phyloP scores from a whole-genome alignment of 345 rosid species.

The Arabis alpina region DNA sequence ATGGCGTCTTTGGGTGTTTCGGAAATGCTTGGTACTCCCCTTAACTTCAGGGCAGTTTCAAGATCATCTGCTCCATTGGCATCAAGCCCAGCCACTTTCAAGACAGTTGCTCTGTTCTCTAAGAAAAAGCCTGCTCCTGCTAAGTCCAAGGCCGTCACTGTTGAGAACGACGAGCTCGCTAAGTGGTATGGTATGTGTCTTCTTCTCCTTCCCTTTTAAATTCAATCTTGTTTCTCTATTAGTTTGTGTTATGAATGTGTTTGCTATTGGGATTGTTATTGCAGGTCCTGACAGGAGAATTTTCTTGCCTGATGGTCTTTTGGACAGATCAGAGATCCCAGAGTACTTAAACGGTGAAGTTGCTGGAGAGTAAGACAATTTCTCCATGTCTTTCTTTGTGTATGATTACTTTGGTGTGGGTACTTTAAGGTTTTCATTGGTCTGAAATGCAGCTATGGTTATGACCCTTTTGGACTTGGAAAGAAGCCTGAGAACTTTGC shows the following conservation, averaged over 20 bases:
- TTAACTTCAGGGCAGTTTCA: constrained; percentile 58
- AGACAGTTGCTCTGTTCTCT: constrained; percentile 79
- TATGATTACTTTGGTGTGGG: not conserved
- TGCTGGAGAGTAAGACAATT: constrained; percentile 64
- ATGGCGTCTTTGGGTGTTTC: constrained; percentile 82
- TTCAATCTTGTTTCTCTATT: not conserved
- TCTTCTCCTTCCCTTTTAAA: not conserved
- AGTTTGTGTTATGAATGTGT: constrained; percentile 3
- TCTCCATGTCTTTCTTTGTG: not conserved
- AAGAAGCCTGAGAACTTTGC: constrained; percentile 91
- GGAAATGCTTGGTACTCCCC: constrained; percentile 79
- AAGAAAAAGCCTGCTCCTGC: constrained; percentile 79
- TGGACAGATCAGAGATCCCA: constrained; percentile 95
- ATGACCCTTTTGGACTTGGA: constrained; percentile 95
- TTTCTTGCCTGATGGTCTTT: constrained; percentile 91
- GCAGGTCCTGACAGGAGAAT: constrained; percentile 97
- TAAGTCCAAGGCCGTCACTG: constrained; percentile 59
- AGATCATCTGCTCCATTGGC: constrained; percentile 61
- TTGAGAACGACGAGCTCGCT: constrained; percentile 75
- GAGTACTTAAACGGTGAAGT: constrained; percentile 97
- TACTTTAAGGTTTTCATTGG: not conserved
- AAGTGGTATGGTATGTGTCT: constrained; percentile 94
- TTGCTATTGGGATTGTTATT: constrained; percentile 12
- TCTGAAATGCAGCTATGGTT: constrained; percentile 78
- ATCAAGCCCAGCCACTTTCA: constrained; percentile 65